Evolutionary conservation across 192 early-diverging fungal species (phyloP).

Genomic region (Podochytrium sp.): DNA sequence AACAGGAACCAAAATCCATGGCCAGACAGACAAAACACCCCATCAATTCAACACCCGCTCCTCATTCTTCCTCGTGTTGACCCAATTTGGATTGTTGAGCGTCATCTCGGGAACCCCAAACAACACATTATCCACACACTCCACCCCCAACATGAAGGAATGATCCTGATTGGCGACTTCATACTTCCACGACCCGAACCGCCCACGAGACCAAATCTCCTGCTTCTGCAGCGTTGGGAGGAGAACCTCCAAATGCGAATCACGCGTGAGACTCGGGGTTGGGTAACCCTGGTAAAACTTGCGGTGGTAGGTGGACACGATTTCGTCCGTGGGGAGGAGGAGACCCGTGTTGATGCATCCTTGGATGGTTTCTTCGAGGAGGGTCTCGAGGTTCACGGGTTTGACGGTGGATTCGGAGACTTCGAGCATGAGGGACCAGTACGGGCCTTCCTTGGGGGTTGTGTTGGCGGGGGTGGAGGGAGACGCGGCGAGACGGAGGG

Average conservation of each 20-base stretch:
- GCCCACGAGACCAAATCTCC: constrained; percentile 39
- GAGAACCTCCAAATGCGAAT: constrained; percentile 22
- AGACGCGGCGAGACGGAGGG: constrained; percentile 31
- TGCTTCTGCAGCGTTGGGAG: constrained; percentile 30
- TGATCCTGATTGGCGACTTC: constrained; percentile 46
- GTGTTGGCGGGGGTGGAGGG: not conserved
- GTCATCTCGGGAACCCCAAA: constrained; percentile 44
- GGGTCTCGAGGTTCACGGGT: constrained; percentile 29
- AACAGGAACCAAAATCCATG: too few relatives aligned
- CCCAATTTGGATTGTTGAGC: constrained; percentile 34
- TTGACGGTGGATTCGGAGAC: constrained; percentile 38
- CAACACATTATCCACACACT: constrained; percentile 37
- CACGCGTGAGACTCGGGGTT: constrained; percentile 38
- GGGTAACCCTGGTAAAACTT: constrained; percentile 41
- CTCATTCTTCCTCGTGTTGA: constrained; percentile 37
- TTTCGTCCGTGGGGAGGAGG: constrained; percentile 34
- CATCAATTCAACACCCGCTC: constrained; percentile 24
- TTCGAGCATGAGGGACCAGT: constrained; percentile 47
- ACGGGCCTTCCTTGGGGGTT: constrained; percentile 32
- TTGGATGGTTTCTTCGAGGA: constrained; percentile 39
- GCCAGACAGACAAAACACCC: not conserved
- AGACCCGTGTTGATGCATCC: constrained; percentile 39
- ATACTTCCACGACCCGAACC: constrained; percentile 46
- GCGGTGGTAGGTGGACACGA: constrained; percentile 40
- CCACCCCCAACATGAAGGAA: constrained; percentile 45